Conservation (phyloP, 305 asterid genomes). For the Fraxinus latifolia region DNA sequence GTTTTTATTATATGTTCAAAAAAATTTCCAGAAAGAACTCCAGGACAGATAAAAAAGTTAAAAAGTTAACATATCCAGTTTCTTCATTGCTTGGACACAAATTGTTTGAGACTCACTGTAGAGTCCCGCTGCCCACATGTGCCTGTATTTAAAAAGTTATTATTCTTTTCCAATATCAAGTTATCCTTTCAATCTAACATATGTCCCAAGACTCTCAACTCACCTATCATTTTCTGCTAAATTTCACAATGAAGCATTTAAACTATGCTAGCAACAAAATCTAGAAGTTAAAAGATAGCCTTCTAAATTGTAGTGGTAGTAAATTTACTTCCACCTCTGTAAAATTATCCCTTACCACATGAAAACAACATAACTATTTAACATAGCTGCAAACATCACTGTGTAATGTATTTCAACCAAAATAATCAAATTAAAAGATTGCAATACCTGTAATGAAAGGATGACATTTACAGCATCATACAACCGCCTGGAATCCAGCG, state of each 20-base stretch:
- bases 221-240: conserved; percentile 8
- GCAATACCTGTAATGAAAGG: conserved; percentile 73
- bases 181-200: neutral
- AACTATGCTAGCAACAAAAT: neutral
- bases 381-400: neutral
- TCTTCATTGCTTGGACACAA: neutral
- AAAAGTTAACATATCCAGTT: neutral
- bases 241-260: neutral
- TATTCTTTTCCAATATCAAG: neutral
- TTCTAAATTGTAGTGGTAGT: neutral
- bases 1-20: neutral
- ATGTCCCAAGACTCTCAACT: neutral
- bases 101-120: neutral
- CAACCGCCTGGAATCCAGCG: conserved; percentile 49
- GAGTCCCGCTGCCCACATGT: neutral
- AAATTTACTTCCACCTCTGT: conserved; percentile 21
- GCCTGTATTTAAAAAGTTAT: neutral
- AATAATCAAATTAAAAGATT: conserved; percentile 11
- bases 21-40: neutral
- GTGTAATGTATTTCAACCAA: conserved; percentile 12
- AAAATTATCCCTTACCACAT: conserved; percentile 27
- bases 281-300: neutral
- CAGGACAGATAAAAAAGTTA: neutral
- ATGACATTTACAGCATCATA: conserved; percentile 83
- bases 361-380: neutral